phyloP scores from a whole-genome alignment of 1,139 yeast species.

The Pichia cactophila region DNA sequence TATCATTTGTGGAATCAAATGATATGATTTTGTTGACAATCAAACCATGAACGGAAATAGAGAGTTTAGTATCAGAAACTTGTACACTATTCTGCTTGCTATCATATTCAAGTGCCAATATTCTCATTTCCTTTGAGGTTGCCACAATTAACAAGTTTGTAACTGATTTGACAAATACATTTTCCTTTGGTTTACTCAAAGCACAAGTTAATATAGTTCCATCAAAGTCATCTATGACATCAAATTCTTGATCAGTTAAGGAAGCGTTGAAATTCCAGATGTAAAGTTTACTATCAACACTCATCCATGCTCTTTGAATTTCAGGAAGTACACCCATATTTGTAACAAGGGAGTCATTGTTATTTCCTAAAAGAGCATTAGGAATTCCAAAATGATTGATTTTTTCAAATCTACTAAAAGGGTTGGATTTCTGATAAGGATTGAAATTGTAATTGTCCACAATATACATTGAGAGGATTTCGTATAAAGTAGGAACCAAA shows the following conservation, averaged over 20 bases:
- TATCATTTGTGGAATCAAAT: conserved; percentile 62
- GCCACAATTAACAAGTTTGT: conserved; percentile 67
- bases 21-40: conserved; percentile 57
- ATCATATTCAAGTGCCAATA: conserved; percentile 60
- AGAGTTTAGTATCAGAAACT: conserved; percentile 75
- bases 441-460: conserved; percentile 30
- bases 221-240: conserved; percentile 74
- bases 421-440: conserved; percentile 19
- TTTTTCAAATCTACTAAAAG: conserved; percentile 72
- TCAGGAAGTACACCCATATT: conserved; percentile 83
- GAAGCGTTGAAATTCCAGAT: conserved; percentile 70
- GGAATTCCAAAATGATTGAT: conserved; percentile 67
- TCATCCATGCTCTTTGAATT: conserved; percentile 80
- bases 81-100: conserved; percentile 43
- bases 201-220: conserved; percentile 73
- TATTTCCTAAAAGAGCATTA: conserved; percentile 59
- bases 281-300: conserved; percentile 72
- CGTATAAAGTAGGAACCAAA: conserved; percentile 26
- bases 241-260: conserved; percentile 56
- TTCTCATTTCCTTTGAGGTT: conserved; percentile 71
- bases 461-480: conserved; percentile 25
- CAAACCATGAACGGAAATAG: conserved; percentile 73
- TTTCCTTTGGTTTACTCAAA: conserved; percentile 70
- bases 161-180: conserved; percentile 73
- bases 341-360: conserved; percentile 48